Percentiles rank a stretch among this genome's conserved stretches.
Conservation (phyloP, 2,329 filamentous ascomycete species). For the Ophiosphaerella narmari region DNA sequence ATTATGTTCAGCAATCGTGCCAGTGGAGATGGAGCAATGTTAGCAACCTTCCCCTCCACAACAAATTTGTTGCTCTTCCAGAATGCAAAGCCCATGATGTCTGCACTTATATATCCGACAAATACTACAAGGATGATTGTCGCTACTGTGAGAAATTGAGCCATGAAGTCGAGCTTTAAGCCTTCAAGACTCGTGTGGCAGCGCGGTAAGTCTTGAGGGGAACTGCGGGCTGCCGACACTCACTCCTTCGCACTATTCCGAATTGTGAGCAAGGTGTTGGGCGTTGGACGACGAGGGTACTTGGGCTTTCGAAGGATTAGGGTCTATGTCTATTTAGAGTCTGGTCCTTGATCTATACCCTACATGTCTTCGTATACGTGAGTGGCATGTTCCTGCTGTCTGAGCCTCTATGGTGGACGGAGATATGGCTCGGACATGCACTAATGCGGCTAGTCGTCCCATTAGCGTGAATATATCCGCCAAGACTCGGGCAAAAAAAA, state of each 20-base stretch:
- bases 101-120: conserved; percentile 44
- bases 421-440: not conserved
- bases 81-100: conserved; percentile 70
- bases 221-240: no score
- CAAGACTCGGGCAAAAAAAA: conserved; percentile 35
- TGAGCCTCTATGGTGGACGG: no score
- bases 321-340: no score
- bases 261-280: no score
- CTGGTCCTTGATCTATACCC: no score
- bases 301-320: no score
- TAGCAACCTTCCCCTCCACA: conserved; percentile 77
- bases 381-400: no score
- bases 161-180: conserved; percentile 40
- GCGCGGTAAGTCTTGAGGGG: no score
- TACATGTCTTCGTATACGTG: no score
- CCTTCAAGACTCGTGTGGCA: not conserved
- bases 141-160: conserved; percentile 43
- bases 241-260: no score
- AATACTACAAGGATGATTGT: conserved; percentile 42
- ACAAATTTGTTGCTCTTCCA: conserved; percentile 74
- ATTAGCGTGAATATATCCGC: conserved; percentile 23
- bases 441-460: not conserved
- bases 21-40: not conserved
- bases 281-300: no score
- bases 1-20: not conserved